Conservation (phyloP, 768 basidiomycete genomes). For the Boletus rubescentipes region DNA sequence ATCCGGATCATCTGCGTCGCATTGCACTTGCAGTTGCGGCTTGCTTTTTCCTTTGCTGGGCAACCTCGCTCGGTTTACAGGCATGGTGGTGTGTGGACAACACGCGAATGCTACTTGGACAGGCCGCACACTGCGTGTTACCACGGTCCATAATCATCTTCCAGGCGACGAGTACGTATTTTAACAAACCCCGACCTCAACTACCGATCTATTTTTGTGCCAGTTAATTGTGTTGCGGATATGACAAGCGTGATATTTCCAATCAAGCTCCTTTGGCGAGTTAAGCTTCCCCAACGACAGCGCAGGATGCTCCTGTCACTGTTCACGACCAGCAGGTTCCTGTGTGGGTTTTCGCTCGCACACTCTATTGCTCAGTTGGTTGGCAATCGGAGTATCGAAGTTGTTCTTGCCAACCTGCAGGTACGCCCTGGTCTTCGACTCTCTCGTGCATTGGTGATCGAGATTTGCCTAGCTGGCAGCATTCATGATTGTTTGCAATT, state of each 20-base stretch:
- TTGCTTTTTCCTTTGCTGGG: constrained; percentile 4
- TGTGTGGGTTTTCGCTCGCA: constrained; percentile 4
- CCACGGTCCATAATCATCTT: constrained; percentile 3
- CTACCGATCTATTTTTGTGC: background rate
- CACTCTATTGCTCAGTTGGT: background rate
- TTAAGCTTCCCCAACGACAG: constrained; percentile 14
- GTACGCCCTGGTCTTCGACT: background rate
- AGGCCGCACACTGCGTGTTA: background rate
- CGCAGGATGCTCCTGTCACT: constrained; percentile 17
- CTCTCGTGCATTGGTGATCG: background rate
- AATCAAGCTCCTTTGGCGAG: constrained; percentile 15
- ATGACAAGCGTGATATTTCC: background rate
- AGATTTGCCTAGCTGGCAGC: background rate
- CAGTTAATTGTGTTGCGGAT: constrained; percentile 10
- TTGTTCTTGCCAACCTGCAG: background rate
- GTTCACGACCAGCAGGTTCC: constrained; percentile 11
- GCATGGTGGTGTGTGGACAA: constrained; percentile 8
- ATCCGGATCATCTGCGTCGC: background rate
- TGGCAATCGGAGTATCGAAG: background rate
- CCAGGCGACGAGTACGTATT: constrained; percentile 2
- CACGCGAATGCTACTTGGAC: too few species aligned
- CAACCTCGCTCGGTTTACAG: constrained; percentile 1
- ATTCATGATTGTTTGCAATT: constrained; percentile 12
- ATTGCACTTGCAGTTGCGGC: background rate
- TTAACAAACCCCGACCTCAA: background rate